Conservation (phyloP, 202 grass and related monocot species). For the Digitaria exilis region DNA sequence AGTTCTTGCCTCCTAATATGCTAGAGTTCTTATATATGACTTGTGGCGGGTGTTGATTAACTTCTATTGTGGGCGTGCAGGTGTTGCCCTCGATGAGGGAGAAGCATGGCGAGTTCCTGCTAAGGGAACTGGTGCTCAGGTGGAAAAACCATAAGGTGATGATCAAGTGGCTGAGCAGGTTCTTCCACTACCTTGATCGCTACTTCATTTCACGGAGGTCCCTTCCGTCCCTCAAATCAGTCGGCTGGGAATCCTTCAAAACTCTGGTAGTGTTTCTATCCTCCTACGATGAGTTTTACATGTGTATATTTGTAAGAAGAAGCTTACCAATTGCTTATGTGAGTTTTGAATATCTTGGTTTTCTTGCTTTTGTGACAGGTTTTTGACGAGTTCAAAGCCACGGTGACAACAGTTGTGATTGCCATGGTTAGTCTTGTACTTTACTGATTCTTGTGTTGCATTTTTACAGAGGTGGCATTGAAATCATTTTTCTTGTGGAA, state of each 20-base stretch:
- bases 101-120: conserved; percentile 72
- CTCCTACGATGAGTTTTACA: not conserved
- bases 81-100: conserved; percentile 62
- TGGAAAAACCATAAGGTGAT: conserved; percentile 85
- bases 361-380: conserved; percentile 29
- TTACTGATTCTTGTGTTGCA: not conserved
- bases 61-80: conserved; percentile 39
- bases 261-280: conserved; percentile 39
- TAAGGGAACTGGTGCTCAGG: conserved; percentile 72
- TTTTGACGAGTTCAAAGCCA: conserved; percentile 31
- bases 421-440: conserved; percentile 50
- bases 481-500: not conserved
- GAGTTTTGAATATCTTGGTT: not conserved
- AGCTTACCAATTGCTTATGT: not conserved
- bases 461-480: not conserved
- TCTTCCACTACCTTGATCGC: conserved; percentile 78
- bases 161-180: conserved; percentile 74
- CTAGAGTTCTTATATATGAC: not conserved
- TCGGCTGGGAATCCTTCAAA: conserved; percentile 53
- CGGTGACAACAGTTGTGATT: conserved; percentile 23
- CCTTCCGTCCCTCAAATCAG: conserved; percentile 41
- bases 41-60: not conserved
- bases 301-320: not conserved
- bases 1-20: not conserved
- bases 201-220: conserved; percentile 59